phyloP scores from a whole-genome alignment of 2,329 filamentous ascomycete species.

The Metarhizium album region DNA sequence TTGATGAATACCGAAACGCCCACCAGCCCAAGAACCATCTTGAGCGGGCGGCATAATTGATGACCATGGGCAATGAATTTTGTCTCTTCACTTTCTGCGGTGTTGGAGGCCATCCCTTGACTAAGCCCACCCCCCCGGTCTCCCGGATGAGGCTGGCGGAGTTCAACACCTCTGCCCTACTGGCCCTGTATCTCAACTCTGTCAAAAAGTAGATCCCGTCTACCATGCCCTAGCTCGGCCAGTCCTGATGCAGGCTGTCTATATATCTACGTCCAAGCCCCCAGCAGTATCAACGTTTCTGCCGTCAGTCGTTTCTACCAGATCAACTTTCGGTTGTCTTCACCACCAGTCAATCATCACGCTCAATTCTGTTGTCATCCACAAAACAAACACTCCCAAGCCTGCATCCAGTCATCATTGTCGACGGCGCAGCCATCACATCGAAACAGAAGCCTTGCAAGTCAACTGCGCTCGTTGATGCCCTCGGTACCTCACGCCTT shows the following conservation, averaged over 20 bases:
- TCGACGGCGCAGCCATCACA: background rate
- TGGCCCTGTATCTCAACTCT: conserved; percentile 6
- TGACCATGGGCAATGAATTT: background rate
- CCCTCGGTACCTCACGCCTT: background rate
- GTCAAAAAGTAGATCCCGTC: conserved; percentile 8
- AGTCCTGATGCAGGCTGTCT: conserved; percentile 5
- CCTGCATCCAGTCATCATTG: background rate
- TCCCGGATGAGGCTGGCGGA: conserved; percentile 12
- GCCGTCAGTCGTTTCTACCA: background rate
- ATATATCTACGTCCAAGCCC: conserved; percentile 11
- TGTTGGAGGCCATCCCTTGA: conserved; percentile 3
- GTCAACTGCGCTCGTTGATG: background rate
- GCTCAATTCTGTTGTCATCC: background rate
- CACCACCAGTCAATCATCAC: background rate
- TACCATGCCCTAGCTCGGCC: conserved; percentile 5
- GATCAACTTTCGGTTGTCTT: background rate
- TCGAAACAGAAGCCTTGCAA: background rate
- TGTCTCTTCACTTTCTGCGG: background rate
- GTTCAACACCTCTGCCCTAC: conserved; percentile 5
- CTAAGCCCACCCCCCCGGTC: conserved; percentile 4
- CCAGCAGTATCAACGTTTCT: conserved; percentile 5
- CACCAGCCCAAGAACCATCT: conserved; percentile 5
- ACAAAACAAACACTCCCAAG: background rate
- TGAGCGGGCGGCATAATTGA: conserved; percentile 1
- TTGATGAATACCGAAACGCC: conserved; percentile 8